phyloP scores from a whole-genome alignment of 2,329 filamentous ascomycete genomes.

The Didymella lethalis region DNA sequence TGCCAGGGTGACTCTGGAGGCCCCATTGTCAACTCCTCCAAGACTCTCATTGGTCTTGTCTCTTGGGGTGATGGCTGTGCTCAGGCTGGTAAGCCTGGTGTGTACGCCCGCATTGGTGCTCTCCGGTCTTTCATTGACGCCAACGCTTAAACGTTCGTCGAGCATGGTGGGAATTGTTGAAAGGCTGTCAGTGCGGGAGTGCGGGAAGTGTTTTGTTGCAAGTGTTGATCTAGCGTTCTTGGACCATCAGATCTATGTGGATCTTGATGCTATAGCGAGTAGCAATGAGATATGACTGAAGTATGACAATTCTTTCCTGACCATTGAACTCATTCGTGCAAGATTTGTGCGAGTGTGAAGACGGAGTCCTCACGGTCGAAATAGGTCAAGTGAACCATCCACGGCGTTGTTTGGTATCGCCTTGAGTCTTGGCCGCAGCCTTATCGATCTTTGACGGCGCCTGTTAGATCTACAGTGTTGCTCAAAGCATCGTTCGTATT shows the following conservation, averaged over 20 bases:
- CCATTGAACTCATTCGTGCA: too few relatives aligned
- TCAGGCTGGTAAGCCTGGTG: constrained; percentile 32
- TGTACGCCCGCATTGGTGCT: constrained; percentile 33
- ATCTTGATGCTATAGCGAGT: background rate
- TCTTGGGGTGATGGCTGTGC: constrained; percentile 42
- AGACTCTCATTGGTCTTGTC: constrained; percentile 28
- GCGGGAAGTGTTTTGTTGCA: background rate
- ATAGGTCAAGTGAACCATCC: too few relatives aligned
- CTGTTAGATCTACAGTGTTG: too few relatives aligned
- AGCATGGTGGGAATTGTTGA: too few relatives aligned
- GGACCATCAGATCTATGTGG: too few relatives aligned
- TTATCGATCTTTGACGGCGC: too few relatives aligned
- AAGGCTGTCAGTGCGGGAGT: background rate
- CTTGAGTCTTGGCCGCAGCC: too few relatives aligned
- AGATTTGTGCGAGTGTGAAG: too few relatives aligned
- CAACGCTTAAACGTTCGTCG: constrained; percentile 20
- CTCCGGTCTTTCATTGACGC: constrained; percentile 31
- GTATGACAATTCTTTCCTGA: background rate
- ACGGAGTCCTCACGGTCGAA: too few relatives aligned
- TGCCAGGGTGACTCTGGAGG: constrained; percentile 47
- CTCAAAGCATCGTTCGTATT: too few relatives aligned
- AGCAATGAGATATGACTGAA: background rate
- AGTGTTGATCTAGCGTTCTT: background rate
- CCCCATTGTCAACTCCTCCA: constrained; percentile 31
- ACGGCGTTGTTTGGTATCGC: too few relatives aligned